Percentiles rank a stretch among this genome's conserved stretches.
phyloP scores from a whole-genome alignment of 306 rosid species.

The Lathyrus aphaca region DNA sequence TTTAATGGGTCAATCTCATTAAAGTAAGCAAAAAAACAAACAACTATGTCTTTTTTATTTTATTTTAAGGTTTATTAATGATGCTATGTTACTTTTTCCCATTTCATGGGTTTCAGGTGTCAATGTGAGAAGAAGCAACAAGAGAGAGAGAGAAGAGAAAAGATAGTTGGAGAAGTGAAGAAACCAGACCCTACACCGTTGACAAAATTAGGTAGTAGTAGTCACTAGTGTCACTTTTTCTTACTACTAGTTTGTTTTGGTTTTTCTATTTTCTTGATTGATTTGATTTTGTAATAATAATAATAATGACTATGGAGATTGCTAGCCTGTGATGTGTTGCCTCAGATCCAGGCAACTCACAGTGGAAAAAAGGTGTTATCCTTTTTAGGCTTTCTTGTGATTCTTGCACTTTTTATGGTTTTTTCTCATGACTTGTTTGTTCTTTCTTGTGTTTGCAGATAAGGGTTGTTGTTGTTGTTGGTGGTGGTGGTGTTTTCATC shows the following conservation, averaged over 20 bases:
- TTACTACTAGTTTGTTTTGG: background rate
- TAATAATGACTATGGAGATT: slow-evolving; percentile 49
- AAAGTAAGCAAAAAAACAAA: slow-evolving; percentile 23
- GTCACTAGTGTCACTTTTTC: slow-evolving; percentile 50
- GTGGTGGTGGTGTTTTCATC: slow-evolving; percentile 18
- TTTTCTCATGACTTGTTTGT: slow-evolving; percentile 71
- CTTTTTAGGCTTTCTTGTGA: slow-evolving; percentile 80
- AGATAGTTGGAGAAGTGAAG: slow-evolving; percentile 29
- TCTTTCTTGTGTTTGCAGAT: slow-evolving; percentile 72
- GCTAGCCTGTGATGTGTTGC: slow-evolving; percentile 64
- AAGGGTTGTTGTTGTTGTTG: slow-evolving; percentile 46
- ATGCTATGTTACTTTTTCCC: slow-evolving; percentile 42
- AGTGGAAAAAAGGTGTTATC: slow-evolving; percentile 52
- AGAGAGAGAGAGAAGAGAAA: slow-evolving; percentile 28
- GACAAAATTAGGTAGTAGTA: slow-evolving; percentile 79
- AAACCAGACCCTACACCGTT: slow-evolving; percentile 53
- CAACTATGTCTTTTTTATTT: slow-evolving; percentile 40
- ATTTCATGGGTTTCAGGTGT: slow-evolving; percentile 62
- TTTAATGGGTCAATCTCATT: slow-evolving; percentile 34
- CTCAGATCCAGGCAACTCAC: slow-evolving; percentile 90
- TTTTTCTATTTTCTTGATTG: slow-evolving; percentile 33
- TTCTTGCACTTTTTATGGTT: slow-evolving; percentile 60
- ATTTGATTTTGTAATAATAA: slow-evolving; percentile 23
- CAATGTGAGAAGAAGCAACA: slow-evolving; percentile 32
- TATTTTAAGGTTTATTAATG: slow-evolving; percentile 33